Evolutionary conservation across 331 rosid genomes (phyloP).

Genomic region (Rosa hybrid): DNA sequence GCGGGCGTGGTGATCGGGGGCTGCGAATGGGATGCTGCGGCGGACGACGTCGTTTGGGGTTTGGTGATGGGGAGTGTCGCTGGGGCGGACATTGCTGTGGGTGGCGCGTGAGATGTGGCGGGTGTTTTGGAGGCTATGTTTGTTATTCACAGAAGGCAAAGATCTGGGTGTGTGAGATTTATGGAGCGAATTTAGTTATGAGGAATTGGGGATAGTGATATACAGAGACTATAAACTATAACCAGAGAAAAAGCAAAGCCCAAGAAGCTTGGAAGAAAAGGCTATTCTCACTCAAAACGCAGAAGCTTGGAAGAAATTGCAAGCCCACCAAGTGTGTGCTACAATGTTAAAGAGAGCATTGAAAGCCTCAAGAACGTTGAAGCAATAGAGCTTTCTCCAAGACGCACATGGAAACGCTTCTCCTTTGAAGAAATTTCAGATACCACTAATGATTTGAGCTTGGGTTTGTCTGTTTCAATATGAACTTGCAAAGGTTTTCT

Average conservation of each 20-base stretch:
- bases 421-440: constrained; percentile 62
- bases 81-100: constrained; percentile 40
- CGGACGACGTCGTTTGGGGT: constrained; percentile 26
- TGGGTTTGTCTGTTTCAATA: constrained; percentile 44
- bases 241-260: too few relatives aligned
- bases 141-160: neutral
- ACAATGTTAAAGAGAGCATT: constrained; percentile 26
- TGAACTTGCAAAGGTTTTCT: neutral
- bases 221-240: too few relatives aligned
- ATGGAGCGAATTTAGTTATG: constrained; percentile 19
- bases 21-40: constrained; percentile 25
- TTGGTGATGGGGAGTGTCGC: constrained; percentile 53
- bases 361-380: constrained; percentile 28
- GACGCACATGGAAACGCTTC: constrained; percentile 94
- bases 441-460: constrained; percentile 79
- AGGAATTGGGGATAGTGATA: neutral
- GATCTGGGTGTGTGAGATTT: neutral
- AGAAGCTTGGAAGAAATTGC: constrained; percentile 38
- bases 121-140: neutral
- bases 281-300: constrained; percentile 70
- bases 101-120: constrained; percentile 26
- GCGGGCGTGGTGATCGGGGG: constrained; percentile 53
- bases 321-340: constrained; percentile 26
- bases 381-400: constrained; percentile 33
- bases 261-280: constrained; percentile 34